phyloP scores from a whole-genome alignment of 257 asterid genomes.

The Leonotis leonurus region DNA sequence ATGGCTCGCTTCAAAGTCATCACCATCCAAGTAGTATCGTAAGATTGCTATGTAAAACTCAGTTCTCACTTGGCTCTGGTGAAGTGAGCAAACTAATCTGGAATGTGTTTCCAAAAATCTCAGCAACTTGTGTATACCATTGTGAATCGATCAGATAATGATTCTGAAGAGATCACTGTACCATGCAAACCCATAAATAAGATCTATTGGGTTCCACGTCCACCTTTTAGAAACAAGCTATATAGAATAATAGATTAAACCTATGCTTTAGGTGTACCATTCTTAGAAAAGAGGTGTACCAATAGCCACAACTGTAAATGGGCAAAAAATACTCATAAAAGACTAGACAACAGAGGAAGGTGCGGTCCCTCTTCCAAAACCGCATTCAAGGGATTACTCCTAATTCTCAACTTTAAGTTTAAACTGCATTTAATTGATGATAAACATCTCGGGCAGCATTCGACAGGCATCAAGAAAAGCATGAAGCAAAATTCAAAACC shows the following conservation, averaged over 20 bases:
- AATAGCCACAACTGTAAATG: neutral
- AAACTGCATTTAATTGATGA: neutral
- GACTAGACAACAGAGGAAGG: neutral
- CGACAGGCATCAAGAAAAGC: neutral
- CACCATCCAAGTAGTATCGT: neutral
- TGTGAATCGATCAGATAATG: neutral
- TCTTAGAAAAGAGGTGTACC: neutral
- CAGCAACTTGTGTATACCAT: slow-evolving; percentile 2
- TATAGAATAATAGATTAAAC: neutral
- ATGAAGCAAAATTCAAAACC: no score
- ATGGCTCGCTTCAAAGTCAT: neutral
- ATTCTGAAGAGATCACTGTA: no score
- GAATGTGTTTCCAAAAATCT: neutral
- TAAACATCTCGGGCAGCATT: slow-evolving; percentile 4
- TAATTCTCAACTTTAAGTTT: slow-evolving; percentile 7
- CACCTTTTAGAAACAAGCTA: neutral
- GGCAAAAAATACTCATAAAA: no score
- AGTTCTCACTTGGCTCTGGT: neutral
- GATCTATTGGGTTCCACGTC: neutral
- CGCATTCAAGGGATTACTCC: neutral
- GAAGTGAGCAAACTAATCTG: neutral
- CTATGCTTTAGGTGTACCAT: neutral
- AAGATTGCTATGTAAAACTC: neutral
- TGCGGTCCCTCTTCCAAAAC: neutral
- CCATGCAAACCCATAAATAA: slow-evolving; percentile 2